phyloP scores from a whole-genome alignment of 2,329 filamentous ascomycete species.

The Colletotrichum aenigma region DNA sequence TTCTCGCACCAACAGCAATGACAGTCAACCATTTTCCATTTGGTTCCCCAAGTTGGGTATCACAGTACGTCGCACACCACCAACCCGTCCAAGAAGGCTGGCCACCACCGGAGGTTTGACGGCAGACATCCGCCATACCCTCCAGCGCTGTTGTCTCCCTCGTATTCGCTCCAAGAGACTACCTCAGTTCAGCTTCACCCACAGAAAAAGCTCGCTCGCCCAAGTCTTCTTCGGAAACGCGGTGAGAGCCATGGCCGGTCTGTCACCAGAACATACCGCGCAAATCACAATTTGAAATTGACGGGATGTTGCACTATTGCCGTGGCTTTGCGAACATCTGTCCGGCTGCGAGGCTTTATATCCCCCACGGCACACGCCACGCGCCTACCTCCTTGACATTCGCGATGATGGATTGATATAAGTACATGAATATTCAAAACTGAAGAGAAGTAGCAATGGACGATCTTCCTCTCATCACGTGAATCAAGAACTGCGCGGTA shows the following conservation, averaged over 20 bases:
- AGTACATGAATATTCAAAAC: no score
- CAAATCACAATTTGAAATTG: rapidly evolving
- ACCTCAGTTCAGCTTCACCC: neutral
- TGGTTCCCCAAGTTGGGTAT: neutral
- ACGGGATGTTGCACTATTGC: rapidly evolving
- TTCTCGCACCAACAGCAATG: neutral
- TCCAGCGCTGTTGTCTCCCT: rapidly evolving
- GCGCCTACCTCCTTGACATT: neutral
- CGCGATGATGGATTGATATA: rapidly evolving
- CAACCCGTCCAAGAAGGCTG: rapidly evolving
- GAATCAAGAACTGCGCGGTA: no score
- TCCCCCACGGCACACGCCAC: neutral
- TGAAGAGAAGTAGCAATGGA: no score
- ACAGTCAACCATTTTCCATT: rapidly evolving
- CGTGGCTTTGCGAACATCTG: neutral
- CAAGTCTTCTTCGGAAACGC: neutral
- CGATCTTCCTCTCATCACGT: no score
- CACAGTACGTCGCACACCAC: neutral
- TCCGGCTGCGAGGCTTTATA: neutral
- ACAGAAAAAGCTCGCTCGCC: neutral
- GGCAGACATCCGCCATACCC: rapidly evolving
- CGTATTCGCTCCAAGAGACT: rapidly evolving
- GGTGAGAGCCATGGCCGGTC: rapidly evolving
- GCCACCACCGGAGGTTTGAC: rapidly evolving
- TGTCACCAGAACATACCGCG: neutral